These are phyloP conservation scores for Urtica urens DNA, from an alignment of 306 rosid species.

Conservation along the genomic window DNA sequence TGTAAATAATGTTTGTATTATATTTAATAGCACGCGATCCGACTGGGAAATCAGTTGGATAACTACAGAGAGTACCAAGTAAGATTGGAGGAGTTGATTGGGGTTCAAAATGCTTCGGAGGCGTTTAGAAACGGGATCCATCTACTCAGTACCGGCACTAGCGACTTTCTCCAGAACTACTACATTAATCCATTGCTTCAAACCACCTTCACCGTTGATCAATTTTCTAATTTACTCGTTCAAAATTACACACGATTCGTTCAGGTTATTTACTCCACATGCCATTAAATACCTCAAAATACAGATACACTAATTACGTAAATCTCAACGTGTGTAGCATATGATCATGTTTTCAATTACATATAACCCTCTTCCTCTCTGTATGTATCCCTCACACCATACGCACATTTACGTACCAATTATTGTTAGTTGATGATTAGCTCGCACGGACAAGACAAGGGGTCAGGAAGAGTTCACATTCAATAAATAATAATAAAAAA, in stretches of 20 bases:
- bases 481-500: too few species aligned
- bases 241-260: slow-evolving; percentile 31
- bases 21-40: slow-evolving; percentile 31
- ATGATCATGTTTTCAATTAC: too few species aligned
- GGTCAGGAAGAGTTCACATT: too few species aligned
- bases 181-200: slow-evolving; percentile 46
- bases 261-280: slow-evolving; percentile 13
- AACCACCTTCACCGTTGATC: slow-evolving; percentile 21
- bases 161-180: slow-evolving; percentile 61
- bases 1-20: background rate
- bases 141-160: slow-evolving; percentile 36
- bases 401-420: too few species aligned
- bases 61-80: slow-evolving; percentile 45
- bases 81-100: slow-evolving; percentile 28
- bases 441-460: too few species aligned
- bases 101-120: slow-evolving; percentile 32
- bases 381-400: too few species aligned
- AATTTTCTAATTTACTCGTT: slow-evolving; percentile 42
- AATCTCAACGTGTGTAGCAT: too few species aligned
- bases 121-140: slow-evolving; percentile 40
- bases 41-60: slow-evolving; percentile 40
- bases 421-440: too few species aligned
- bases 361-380: too few species aligned
- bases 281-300: too few species aligned
- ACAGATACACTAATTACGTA: too few species aligned